Base-by-base conservation (phyloP, 225 moss, liverwort and hornwort species). In the Physcomitrellopsis africana region DNA sequence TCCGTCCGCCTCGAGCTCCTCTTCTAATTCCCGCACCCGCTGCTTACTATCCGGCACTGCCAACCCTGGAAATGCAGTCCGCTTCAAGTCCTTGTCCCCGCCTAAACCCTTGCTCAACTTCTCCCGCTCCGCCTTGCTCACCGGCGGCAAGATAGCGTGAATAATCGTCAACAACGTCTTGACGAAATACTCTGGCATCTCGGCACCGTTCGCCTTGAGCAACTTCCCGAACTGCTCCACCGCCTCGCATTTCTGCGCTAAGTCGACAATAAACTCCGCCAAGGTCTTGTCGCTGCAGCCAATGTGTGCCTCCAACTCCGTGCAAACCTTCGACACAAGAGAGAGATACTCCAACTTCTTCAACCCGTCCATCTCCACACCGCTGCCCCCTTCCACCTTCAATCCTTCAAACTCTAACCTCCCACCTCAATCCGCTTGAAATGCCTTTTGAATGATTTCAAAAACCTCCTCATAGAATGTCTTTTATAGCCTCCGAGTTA, bases 121-220 rank as follows among this genome's bases (percentile, higher is more conserved):
- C 79, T 86, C 82, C 47, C 77, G 67, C 56, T 86, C 91, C 60
- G 75, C 83, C 27, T 81, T 84, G 16, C 76, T 81, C 78, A 71
- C 81, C 2, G 97, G 94, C 17, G 97, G 91, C 76, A 94, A 60
- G 44, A 97, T 94, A 1, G 97, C 94, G 17, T 92, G 94, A 32
- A 94, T 94, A 11, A 97, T 97, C 46, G 91, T 97, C 11, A 91
- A 76, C 69, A 97, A 67, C 0, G 93, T 97, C 77, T 87, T 94
- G 0, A 97, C 94, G 20, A 97, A 97, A 60, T 91, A 94, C 76
- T 91, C 94, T 9, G 93, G 97, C 91, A 97, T 94, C 83, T 94
- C 97, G 5, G 94, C 97, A 1, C 89, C 97, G 67, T 92, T 85
- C 0, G 59, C 70, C 71, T 94, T 91, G 45, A 97, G 77, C 60